Base-by-base conservation (phyloP, 129 eudicot species). In the Saposhnikovia divaricata region DNA sequence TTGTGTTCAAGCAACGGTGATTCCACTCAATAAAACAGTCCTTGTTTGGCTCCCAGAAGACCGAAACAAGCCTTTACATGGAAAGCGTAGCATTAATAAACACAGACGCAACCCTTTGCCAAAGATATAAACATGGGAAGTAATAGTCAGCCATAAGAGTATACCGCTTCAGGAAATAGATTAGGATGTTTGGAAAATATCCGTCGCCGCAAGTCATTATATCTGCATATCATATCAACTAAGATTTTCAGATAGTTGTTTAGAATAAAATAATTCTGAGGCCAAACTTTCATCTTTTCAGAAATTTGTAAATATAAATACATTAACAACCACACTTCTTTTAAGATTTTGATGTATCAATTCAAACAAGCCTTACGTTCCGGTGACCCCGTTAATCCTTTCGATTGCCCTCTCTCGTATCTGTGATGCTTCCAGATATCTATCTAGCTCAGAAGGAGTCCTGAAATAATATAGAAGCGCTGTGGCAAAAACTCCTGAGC, bases 391-490 rank as follows among this genome's bases (percentile, higher is more conserved):
- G 51, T 90, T 93, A 83, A 90, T 87, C 88, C 98, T 88, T 85
- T 93, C 97, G 45, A 91, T 91, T 77, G 98, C 98, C 28, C 98
- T 85, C 77, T 88, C 86, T 85, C 98, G 82, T 82, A 93, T 93
- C 76, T 93, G 92, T 47, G 98, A 93, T 61, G 98, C 98, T 88
- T 93, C 96, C 80, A 93, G 82, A 84, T 93, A 93, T 79, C 92
- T 87, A 85, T 93, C 98, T 77, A 93, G 89, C 79, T 93, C 98
- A 61, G 92, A 83, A 44, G 90, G 93, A 61, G 97, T 93, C 98
- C 98, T 93, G 98, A 89, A 90, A 93, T 87, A 47, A 91, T 80
- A 87, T 79, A 85, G 80, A 86, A 72, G 85, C 66, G 89, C 93
- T 88, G 93, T 89, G 89, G 97, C 87, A 84, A 68, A 86, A 89